Evolutionary conservation across 768 basidiomycete genomes (phyloP), one percentile per base, ranked within the genome.

Genomic region (Tylopilus sp.): DNA sequence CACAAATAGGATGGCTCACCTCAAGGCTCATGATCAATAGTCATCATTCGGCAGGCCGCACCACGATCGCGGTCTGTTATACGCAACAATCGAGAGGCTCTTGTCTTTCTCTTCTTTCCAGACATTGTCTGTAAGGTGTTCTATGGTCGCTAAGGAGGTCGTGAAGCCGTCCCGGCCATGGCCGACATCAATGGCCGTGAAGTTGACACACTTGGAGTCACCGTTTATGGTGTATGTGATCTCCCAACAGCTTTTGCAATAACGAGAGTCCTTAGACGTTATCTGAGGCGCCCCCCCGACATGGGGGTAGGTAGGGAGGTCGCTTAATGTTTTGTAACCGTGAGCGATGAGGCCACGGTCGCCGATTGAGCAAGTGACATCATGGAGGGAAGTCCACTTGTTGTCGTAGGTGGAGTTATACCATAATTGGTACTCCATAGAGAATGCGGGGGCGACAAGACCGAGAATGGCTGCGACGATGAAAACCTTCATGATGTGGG

Each of bases 181-280:
- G 14, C 6, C 7, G 16, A 8, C 7, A 17, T 16, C 17, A 17
- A 87, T 70, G 2, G 78, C 84, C 2, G 79, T 65, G 12, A 85
- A 63, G 36, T 73, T 76, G 64, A 84, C 72, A 48, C 62, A 76
- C 51, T 54, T 74, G 22, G 60, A 61, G 2, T 51, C 58, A 6
- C 72, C 72, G 8, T 56, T 42, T 6, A 49, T 13, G 36, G 72
- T 72, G 66, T 76, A 85, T 9, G 78, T 76, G 57, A 86, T 63
- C 52, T 73, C 50, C 82, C 83, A 87, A 68, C 86, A 87, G 21
- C 76, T 75, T 1, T 82, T 83, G 59, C 85, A 87, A 38, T 72
- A 68, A 3, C 65, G 56, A 1, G 82, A 84, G 63, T 81, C 74
- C 68, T 21, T 4, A 7, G 37, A 78, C 9, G 64, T 66, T 52